Conservation (phyloP, 768 basidiomycete genomes). For the Trametes elegans region DNA sequence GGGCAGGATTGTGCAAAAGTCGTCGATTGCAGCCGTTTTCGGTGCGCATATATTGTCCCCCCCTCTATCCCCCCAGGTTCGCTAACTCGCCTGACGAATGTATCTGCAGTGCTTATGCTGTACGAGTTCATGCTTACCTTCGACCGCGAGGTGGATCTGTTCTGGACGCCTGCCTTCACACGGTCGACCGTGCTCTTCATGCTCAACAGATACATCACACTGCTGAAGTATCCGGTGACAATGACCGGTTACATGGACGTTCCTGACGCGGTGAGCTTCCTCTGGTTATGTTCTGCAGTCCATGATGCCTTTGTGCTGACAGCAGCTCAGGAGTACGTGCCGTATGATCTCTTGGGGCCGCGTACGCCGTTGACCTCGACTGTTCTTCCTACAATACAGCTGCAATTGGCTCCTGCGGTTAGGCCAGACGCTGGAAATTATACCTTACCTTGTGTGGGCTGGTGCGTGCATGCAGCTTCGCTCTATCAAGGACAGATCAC, state of each 20-base stretch:
- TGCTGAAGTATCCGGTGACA: not conserved
- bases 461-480: not conserved
- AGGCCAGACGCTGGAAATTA: not conserved
- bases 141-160: conserved; percentile 10
- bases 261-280: not conserved
- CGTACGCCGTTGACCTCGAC: not conserved
- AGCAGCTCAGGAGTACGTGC: no score
- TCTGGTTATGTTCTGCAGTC: not conserved
- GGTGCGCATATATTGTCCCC: not conserved
- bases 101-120: conserved; percentile 8
- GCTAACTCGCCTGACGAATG: no score
- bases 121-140: conserved; percentile 23
- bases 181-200: conserved; percentile 12
- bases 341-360: no score
- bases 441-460: not conserved
- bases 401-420: not conserved
- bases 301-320: no score
- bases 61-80: not conserved
- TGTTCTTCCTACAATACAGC: not conserved
- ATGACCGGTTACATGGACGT: not conserved
- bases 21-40: not conserved
- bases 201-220: conserved; percentile 12
- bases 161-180: conserved; percentile 12
- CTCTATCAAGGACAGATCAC: not conserved
- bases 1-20: not conserved